A percentile compares a stretch with the other conserved stretches of the same genome.
phyloP scores from a whole-genome alignment of 371 early-diverging fungal genomes.

The Mucor saturninus region DNA sequence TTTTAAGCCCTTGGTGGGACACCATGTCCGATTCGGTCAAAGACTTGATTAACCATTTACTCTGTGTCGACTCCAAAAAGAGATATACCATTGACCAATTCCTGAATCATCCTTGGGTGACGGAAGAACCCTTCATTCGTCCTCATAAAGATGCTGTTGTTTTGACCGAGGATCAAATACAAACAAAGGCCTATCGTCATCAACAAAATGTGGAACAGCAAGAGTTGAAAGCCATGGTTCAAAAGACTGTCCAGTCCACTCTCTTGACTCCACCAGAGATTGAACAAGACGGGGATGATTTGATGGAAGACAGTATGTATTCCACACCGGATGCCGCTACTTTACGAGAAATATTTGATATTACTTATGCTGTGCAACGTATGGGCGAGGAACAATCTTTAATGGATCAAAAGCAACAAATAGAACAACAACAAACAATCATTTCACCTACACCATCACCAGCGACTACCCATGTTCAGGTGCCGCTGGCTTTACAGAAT shows the following conservation, averaged over 20 bases:
- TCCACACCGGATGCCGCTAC: constrained; percentile 57
- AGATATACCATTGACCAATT: constrained; percentile 86
- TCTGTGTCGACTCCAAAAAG: constrained; percentile 81
- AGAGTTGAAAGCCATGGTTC: constrained; percentile 2
- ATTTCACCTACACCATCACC: not conserved
- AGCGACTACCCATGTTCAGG: not conserved
- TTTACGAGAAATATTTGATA: constrained; percentile 64
- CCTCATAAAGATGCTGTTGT: not conserved
- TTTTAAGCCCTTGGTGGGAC: constrained; percentile 91
- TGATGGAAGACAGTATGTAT: constrained; percentile 18
- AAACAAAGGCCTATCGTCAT: not conserved
- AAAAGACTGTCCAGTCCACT: constrained; percentile 7
- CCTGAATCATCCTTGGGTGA: constrained; percentile 31
- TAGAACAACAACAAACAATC: not conserved
- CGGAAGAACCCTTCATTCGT: constrained; percentile 2
- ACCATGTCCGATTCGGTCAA: constrained; percentile 74
- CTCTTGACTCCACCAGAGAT: constrained; percentile 15
- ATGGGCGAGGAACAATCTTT: constrained; percentile 62
- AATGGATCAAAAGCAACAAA: constrained; percentile 1
- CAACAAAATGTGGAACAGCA: constrained; percentile 16
- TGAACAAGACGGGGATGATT: constrained; percentile 9
- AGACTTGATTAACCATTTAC: constrained; percentile 79
- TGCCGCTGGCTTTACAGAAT: constrained; percentile 16
- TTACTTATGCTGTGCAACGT: constrained; percentile 65
- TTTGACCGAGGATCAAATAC: not conserved